Evolutionary conservation across 176 grass and related monocot genomes (phyloP).

Genomic region (Oryza longistaminata): DNA sequence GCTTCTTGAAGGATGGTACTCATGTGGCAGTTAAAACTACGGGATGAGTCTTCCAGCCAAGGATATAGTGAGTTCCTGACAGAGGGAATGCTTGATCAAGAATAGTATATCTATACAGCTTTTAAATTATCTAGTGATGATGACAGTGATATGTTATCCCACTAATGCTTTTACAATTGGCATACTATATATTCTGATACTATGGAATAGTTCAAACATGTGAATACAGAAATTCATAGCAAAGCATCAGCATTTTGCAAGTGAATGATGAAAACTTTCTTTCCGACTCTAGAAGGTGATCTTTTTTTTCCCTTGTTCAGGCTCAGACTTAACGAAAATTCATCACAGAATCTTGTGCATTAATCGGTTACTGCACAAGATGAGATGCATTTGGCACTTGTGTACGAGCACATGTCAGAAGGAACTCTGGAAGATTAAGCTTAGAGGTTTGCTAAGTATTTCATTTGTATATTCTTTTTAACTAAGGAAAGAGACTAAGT

Average conservation of each 20-base stretch:
- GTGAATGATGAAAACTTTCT: not conserved
- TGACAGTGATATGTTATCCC: too few species aligned
- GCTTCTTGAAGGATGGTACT: conserved; percentile 50
- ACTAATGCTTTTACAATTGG: too few species aligned
- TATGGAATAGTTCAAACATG: too few species aligned
- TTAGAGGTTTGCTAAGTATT: not conserved
- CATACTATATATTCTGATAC: too few species aligned
- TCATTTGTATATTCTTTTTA: too few species aligned
- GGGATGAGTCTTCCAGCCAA: conserved; percentile 39
- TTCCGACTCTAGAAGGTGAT: not conserved
- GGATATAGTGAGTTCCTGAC: conserved; percentile 52
- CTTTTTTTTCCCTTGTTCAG: not conserved
- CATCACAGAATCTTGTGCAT: conserved; percentile 64
- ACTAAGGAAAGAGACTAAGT: too few species aligned
- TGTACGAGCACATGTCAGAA: conserved; percentile 69
- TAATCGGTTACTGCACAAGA: conserved; percentile 75
- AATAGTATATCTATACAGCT: not conserved
- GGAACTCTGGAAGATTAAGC: conserved; percentile 48
- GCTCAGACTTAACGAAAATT: conserved; percentile 54
- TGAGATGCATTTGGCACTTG: conserved; percentile 45
- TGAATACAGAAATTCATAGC: too few species aligned
- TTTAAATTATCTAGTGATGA: too few species aligned
- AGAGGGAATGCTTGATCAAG: conserved; percentile 39
- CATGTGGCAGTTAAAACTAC: conserved; percentile 60
- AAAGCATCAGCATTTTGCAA: too few species aligned